Conservation (phyloP, 225 moss, liverwort and hornwort genomes). For the Sphagnum contortum region DNA sequence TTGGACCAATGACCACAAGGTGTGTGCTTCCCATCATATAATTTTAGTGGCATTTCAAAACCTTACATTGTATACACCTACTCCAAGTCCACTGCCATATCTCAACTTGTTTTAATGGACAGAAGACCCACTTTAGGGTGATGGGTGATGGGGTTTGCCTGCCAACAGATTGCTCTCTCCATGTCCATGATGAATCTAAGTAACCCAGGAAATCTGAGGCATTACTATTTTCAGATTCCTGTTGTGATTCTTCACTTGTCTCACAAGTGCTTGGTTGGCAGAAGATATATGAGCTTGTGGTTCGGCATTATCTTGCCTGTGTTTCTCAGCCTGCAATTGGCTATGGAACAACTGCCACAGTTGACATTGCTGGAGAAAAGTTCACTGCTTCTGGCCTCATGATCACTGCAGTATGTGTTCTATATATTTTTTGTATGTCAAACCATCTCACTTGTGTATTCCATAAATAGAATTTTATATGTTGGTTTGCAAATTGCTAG, state of each 20-base stretch:
- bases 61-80: too few relatives aligned
- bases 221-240: too few relatives aligned
- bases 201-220: too few relatives aligned
- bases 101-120: too few relatives aligned
- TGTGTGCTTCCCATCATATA: slow-evolving; percentile 10
- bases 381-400: slow-evolving; percentile 89
- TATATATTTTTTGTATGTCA: too few relatives aligned
- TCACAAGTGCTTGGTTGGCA: slow-evolving; percentile 9
- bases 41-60: too few relatives aligned
- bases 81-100: too few relatives aligned
- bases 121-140: too few relatives aligned
- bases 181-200: too few relatives aligned
- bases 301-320: slow-evolving; percentile 89
- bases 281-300: slow-evolving; percentile 91
- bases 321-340: slow-evolving; percentile 98
- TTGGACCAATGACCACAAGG: slow-evolving; percentile 85
- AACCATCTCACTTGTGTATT: too few relatives aligned
- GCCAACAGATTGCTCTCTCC: slow-evolving; percentile 2
- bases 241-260: too few relatives aligned
- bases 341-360: slow-evolving; percentile 74
- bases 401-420: slow-evolving; percentile 78
- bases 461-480: too few relatives aligned
- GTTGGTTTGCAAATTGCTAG: not conserved
- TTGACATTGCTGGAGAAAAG: slow-evolving; percentile 89
- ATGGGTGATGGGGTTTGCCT: not conserved